Evolutionary conservation across 2,329 filamentous ascomycete genomes (phyloP).

Genomic region (Calonectria honghensis): DNA sequence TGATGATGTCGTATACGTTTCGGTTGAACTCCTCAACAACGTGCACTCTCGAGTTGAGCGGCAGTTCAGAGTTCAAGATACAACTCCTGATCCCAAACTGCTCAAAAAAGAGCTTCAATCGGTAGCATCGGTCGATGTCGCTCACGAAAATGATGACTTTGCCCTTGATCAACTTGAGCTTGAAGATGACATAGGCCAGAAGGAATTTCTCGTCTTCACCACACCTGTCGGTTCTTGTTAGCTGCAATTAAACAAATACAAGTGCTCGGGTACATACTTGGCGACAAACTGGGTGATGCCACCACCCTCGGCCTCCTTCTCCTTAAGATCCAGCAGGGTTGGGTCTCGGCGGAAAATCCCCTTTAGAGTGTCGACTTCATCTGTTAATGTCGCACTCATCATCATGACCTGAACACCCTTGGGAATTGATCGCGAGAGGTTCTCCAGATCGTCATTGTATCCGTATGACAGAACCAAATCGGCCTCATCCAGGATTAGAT

Average conservation of each 20-base stretch:
- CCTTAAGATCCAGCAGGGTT: conserved; percentile 86
- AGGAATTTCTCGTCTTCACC: conserved; percentile 99
- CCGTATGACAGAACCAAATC: conserved; percentile 96
- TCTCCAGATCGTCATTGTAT: conserved; percentile 92
- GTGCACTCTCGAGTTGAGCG: conserved; percentile 93
- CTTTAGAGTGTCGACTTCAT: conserved; percentile 90
- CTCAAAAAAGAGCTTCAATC: conserved; percentile 95
- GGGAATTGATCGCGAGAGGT: conserved; percentile 84
- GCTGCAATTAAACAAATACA: conserved; percentile 26
- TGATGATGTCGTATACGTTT: conserved; percentile 97
- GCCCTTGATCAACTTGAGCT: conserved; percentile 93
- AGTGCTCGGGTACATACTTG: conserved; percentile 69
- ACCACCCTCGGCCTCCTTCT: conserved; percentile 84
- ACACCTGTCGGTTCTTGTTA: conserved; percentile 70
- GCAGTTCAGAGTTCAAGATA: conserved; percentile 94
- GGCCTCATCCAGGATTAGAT: conserved; percentile 94
- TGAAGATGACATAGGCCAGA: conserved; percentile 94
- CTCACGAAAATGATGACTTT: conserved; percentile 85
- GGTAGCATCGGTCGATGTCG: conserved; percentile 91
- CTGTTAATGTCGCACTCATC: conserved; percentile 94
- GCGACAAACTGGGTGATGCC: conserved; percentile 92
- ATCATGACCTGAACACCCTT: conserved; percentile 92
- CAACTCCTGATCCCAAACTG: conserved; percentile 97
- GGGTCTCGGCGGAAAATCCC: conserved; percentile 90
- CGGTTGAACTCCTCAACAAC: conserved; percentile 98